Percentiles rank a stretch among this genome's conserved stretches.
phyloP scores from a whole-genome alignment of 2,329 filamentous ascomycete species.

The Epichloe sylvatica region DNA sequence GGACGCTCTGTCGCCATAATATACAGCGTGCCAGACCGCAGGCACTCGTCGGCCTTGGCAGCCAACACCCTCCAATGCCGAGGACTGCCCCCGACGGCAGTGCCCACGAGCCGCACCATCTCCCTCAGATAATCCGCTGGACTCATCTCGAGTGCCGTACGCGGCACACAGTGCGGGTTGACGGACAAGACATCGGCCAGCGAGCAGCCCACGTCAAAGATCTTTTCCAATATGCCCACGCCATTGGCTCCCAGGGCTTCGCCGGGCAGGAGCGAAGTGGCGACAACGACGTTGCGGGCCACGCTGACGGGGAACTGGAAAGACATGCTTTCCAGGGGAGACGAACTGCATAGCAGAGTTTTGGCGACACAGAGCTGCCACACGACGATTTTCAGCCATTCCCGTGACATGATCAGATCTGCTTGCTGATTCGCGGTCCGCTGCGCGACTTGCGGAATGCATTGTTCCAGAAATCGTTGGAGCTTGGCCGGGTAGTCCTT shows the following conservation, averaged over 20 bases:
- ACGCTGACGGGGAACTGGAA: constrained; percentile 14
- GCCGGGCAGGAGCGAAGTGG: constrained; percentile 10
- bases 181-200: constrained; percentile 12
- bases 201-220: constrained; percentile 21
- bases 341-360: constrained; percentile 6
- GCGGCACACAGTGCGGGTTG: constrained; percentile 1
- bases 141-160: background rate
- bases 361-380: constrained; percentile 16
- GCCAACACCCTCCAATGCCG: constrained; percentile 1
- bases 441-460: constrained; percentile 5
- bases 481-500: constrained; percentile 2
- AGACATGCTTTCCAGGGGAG: constrained; percentile 13
- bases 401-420: constrained; percentile 13
- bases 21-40: background rate
- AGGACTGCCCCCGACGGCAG: background rate
- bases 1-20: background rate
- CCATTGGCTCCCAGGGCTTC: constrained; percentile 20
- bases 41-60: constrained; percentile 1
- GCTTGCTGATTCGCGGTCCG: constrained; percentile 12
- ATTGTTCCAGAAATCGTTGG: constrained; percentile 6
- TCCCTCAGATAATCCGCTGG: constrained; percentile 1
- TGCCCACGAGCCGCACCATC: constrained; percentile 1
- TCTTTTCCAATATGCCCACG: constrained; percentile 19
- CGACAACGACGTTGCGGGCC: constrained; percentile 13
- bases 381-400: constrained; percentile 16